A percentile compares a stretch with the other conserved stretches of the same genome.
Conservation (phyloP, 306 rosid genomes). For the Fragaria ananassa region DNA sequence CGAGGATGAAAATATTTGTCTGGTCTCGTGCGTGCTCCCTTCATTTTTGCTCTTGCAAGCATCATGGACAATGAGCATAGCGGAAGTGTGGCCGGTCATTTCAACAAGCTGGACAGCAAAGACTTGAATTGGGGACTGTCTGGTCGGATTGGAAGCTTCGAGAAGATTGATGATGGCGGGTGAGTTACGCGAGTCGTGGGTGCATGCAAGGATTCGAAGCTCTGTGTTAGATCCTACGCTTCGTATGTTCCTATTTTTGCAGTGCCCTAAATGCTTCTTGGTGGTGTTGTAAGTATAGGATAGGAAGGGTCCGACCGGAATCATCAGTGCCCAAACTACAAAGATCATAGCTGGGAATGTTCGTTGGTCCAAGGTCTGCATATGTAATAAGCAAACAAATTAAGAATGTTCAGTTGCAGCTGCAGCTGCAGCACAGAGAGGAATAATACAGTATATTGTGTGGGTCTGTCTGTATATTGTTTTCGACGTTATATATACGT, state of each 20-base stretch:
- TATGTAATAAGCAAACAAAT: neutral
- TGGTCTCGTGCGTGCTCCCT: neutral
- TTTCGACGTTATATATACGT: neutral
- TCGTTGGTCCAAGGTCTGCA: conserved; percentile 33
- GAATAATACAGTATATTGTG: neutral
- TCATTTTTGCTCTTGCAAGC: conserved; percentile 18
- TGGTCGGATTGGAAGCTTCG: conserved; percentile 33
- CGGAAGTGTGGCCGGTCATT: conserved; percentile 33
- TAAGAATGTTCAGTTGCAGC: neutral
- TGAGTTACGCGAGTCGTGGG: conserved; percentile 33
- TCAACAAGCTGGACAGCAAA: conserved; percentile 45
- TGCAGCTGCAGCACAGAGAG: neutral
- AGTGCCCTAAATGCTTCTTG: neutral
- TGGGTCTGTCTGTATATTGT: too few species aligned
- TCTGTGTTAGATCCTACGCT: conserved; percentile 29
- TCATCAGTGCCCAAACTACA: conserved; percentile 30
- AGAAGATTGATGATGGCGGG: conserved; percentile 35
- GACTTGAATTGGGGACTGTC: conserved; percentile 30
- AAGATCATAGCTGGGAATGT: conserved; percentile 28
- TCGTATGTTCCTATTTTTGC: conserved; percentile 32
- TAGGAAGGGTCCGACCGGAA: conserved; percentile 34
- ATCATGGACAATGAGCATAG: conserved; percentile 49
- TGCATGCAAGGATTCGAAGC: conserved; percentile 38
- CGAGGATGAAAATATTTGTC: neutral
- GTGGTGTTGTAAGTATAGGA: conserved; percentile 21